Evolutionary conservation across 2,329 filamentous ascomycete species (phyloP).

Genomic region (Phyllosticta citribraziliensis): DNA sequence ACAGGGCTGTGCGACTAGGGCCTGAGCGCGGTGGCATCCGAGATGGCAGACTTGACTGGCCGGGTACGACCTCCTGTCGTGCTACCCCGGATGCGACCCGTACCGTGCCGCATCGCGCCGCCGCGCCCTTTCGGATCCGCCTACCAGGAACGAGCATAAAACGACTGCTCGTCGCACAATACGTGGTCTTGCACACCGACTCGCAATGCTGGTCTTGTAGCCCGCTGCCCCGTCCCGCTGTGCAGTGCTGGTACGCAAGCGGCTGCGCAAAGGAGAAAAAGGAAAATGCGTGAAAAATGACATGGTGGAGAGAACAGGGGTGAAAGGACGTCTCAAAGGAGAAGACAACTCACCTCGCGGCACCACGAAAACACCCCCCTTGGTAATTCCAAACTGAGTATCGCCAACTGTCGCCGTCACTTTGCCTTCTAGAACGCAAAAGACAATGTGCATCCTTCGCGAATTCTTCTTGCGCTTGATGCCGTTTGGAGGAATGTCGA

Average conservation of each 20-base stretch:
- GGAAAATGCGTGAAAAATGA: not conserved
- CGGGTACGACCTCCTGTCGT: not conserved
- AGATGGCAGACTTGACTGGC: not conserved
- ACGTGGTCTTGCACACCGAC: conserved; percentile 13
- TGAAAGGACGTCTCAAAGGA: conserved; percentile 4
- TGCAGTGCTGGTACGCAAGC: not conserved
- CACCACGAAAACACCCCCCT: conserved; percentile 88
- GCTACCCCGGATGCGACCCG: not conserved
- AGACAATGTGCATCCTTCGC: conserved; percentile 92
- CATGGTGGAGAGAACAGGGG: not conserved
- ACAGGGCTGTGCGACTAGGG: not conserved
- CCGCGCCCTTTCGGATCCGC: conserved; percentile 5
- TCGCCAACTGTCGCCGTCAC: conserved; percentile 71
- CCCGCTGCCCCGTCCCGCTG: conserved; percentile 1
- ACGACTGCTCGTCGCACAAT: conserved; percentile 22
- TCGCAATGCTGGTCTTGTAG: conserved; percentile 6
- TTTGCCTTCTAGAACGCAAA: conserved; percentile 78
- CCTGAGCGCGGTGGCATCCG: not conserved
- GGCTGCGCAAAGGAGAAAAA: not conserved
- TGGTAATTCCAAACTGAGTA: conserved; percentile 69
- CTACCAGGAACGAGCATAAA: conserved; percentile 18
- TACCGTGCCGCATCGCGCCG: not conserved
- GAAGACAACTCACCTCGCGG: conserved; percentile 64
- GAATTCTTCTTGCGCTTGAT: conserved; percentile 88
- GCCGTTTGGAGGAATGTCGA: conserved; percentile 74